Conservation (phyloP, 2,329 filamentous ascomycete species). For the Colletotrichum tropicale region DNA sequence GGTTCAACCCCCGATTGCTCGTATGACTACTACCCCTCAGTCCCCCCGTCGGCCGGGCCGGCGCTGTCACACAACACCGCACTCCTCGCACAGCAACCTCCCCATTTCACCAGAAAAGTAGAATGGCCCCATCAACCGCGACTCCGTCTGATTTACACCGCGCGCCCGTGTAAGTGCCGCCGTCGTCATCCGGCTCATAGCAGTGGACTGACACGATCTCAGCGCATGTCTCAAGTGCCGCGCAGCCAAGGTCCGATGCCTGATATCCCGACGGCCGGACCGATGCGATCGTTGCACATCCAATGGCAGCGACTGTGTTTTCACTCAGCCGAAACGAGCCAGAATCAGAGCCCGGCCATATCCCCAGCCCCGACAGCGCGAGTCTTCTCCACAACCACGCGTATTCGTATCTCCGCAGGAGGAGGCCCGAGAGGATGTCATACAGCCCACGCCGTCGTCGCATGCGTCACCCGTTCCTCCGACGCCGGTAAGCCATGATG, state of each 20-base stretch:
- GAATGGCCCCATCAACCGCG: slow-evolving; percentile 23
- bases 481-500: not conserved
- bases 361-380: not conserved
- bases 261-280: not conserved
- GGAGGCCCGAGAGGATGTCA: not conserved
- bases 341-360: not conserved
- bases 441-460: not conserved
- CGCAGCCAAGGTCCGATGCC: not conserved
- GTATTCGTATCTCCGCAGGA: not conserved
- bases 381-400: not conserved
- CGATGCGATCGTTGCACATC: not conserved
- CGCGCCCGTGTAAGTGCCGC: slow-evolving; percentile 17
- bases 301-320: not conserved
- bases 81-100: not conserved
- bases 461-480: not conserved
- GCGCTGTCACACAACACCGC: not conserved
- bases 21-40: not conserved
- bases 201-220: not conserved
- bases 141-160: slow-evolving; percentile 22
- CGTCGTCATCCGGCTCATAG: not conserved
- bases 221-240: slow-evolving; percentile 8
- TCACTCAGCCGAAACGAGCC: not conserved
- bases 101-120: not conserved
- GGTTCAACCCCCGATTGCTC: not conserved
- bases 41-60: not conserved